Evolutionary conservation across 176 grass and related monocot genomes (phyloP).

Genomic region (Tillandsia fasciculata): DNA sequence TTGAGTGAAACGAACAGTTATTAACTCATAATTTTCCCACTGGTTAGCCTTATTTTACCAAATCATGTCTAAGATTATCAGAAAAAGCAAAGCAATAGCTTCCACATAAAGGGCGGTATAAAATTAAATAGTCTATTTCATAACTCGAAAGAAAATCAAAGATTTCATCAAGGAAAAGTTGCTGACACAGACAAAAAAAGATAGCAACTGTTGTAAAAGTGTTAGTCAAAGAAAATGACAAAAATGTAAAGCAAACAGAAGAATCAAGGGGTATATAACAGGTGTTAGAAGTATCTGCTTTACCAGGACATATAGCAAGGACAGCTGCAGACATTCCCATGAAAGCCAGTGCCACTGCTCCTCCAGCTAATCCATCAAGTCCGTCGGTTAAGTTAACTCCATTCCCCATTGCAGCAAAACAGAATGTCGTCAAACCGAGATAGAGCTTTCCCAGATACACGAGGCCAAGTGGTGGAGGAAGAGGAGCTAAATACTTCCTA

Average conservation of each 20-base stretch:
- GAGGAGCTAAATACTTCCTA: conserved; percentile 84
- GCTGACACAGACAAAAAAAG: neutral
- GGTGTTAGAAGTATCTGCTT: neutral
- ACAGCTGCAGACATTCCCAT: conserved; percentile 65
- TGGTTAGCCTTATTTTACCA: no score
- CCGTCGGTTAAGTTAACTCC: conserved; percentile 69
- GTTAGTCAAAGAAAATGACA: neutral
- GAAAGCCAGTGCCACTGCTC: conserved; percentile 71
- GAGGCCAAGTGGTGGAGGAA: conserved; percentile 78
- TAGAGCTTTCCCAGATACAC: conserved; percentile 60
- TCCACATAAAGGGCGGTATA: neutral
- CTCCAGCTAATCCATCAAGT: conserved; percentile 86
- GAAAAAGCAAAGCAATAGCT: no score
- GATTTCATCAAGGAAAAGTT: neutral
- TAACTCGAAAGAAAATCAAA: neutral
- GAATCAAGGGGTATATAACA: neutral
- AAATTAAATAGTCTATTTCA: neutral
- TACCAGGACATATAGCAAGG: conserved; percentile 44
- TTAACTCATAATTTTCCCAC: no score
- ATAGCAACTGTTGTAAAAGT: neutral
- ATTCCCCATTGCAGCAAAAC: conserved; percentile 48
- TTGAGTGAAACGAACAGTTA: conserved; percentile 3
- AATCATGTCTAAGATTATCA: no score
- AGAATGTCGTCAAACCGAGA: conserved; percentile 50
- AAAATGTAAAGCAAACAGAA: neutral